A percentile compares a stretch with the other conserved stretches of the same genome.
Conservation (phyloP, 1,139 yeast genomes). For the Taphrina communis region DNA sequence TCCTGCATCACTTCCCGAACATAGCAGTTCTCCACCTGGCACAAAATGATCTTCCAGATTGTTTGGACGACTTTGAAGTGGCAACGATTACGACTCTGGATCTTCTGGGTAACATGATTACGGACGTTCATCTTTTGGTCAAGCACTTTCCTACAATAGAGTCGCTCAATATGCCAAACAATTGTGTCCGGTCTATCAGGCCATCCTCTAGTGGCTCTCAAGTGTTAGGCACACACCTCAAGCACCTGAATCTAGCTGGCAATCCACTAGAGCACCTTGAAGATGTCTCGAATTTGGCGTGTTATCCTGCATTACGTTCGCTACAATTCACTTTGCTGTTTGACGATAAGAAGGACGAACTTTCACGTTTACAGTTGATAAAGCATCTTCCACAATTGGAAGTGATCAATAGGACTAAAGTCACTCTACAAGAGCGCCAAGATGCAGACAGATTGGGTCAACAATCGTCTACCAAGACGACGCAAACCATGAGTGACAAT, state of each 20-base stretch:
- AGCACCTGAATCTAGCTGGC: conserved; percentile 19
- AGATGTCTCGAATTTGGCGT: conserved; percentile 4
- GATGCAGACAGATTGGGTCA: conserved; percentile 23
- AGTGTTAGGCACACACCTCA: neutral
- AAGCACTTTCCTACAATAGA: conserved; percentile 16
- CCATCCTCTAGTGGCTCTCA: neutral
- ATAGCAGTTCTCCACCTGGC: neutral
- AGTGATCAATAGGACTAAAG: conserved; percentile 18
- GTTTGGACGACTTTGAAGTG: neutral
- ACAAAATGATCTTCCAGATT: conserved; percentile 12
- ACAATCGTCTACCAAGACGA: neutral
- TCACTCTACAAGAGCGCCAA: conserved; percentile 37
- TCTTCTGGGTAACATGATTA: conserved; percentile 20
- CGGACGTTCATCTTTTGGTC: conserved; percentile 14
- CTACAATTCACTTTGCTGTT: conserved; percentile 16
- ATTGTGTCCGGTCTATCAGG: conserved; percentile 9
- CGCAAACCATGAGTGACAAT: conserved; percentile 9
- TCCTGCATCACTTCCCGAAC: neutral
- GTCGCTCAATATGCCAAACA: conserved; percentile 10
- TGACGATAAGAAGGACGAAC: conserved; percentile 15
- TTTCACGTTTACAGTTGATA: conserved; percentile 12
- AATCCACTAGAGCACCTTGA: conserved; percentile 5
- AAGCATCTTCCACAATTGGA: conserved; percentile 20
- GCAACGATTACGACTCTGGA: conserved; percentile 6
- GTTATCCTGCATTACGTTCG: neutral